These are phyloP conservation scores for Hansenula sp. DNA, from an alignment of 1,139 yeast species.

Conservation along the genomic window DNA sequence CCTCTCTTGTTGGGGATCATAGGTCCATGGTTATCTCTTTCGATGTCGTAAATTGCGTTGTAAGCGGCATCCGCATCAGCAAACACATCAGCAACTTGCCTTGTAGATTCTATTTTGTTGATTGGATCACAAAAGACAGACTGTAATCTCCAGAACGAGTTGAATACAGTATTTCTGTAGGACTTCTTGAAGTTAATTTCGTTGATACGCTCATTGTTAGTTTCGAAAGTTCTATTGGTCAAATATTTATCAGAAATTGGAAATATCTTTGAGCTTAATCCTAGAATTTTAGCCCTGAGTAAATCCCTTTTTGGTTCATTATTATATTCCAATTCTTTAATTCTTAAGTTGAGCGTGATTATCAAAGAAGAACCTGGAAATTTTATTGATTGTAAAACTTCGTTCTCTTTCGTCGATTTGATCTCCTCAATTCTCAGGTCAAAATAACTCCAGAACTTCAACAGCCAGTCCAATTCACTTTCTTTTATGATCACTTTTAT, in stretches of 20 bases:
- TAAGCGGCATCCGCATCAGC: not conserved
- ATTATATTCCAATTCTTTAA: constrained; percentile 8
- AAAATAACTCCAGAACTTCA: constrained; percentile 19
- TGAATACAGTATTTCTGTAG: not conserved
- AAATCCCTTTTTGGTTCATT: constrained; percentile 17
- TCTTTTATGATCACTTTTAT: constrained; percentile 7
- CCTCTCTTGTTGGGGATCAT: not conserved
- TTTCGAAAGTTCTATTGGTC: constrained; percentile 13
- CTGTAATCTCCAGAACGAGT: constrained; percentile 17
- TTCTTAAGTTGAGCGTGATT: constrained; percentile 13
- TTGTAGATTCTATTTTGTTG: not conserved
- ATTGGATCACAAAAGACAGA: constrained; percentile 12
- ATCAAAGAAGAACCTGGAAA: constrained; percentile 13
- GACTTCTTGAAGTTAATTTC: constrained; percentile 6
- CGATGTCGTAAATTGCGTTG: not conserved
- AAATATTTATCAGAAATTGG: constrained; percentile 8
- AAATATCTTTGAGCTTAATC: constrained; percentile 12
- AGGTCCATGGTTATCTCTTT: not conserved
- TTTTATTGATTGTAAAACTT: constrained; percentile 7
- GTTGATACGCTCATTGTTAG: constrained; percentile 9
- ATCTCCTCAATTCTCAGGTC: constrained; percentile 10
- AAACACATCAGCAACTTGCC: not conserved
- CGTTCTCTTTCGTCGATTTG: not conserved
- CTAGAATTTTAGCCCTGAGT: constrained; percentile 13
- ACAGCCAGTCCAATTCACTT: constrained; percentile 12